Conservation (phyloP, 1,284 basidiomycete species). For the Coniferiporia weirii region DNA sequence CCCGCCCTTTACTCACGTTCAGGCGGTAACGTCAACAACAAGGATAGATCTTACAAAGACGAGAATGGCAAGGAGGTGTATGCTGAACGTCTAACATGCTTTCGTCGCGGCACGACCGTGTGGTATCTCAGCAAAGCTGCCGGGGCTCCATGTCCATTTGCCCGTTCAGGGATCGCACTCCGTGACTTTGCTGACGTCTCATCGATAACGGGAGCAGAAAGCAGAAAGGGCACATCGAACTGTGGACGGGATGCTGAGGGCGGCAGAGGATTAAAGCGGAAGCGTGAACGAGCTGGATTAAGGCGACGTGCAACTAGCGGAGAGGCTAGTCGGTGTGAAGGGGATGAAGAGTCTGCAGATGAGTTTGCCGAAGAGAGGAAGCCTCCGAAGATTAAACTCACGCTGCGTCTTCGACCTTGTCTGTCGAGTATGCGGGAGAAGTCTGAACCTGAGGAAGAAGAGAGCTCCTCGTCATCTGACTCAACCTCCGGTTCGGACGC, state of each 20-base stretch:
- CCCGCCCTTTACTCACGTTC: constrained; percentile 62
- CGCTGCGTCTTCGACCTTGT: constrained; percentile 52
- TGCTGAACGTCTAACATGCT: constrained; percentile 55
- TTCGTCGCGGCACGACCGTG: constrained; percentile 68
- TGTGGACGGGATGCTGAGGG: constrained; percentile 26
- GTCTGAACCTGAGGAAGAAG: constrained; percentile 14
- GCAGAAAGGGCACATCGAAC: constrained; percentile 22
- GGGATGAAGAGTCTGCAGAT: constrained; percentile 38
- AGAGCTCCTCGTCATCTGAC: background rate
- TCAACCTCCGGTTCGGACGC: constrained; percentile 25
- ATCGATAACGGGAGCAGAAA: constrained; percentile 10
- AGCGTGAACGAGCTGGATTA: constrained; percentile 39
- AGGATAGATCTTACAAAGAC: constrained; percentile 12
- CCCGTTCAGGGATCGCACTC: constrained; percentile 61
- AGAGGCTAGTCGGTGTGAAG: constrained; percentile 37
- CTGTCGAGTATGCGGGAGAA: constrained; percentile 30
- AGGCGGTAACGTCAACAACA: constrained; percentile 39
- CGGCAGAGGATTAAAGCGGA: constrained; percentile 65
- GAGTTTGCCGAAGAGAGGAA: constrained; percentile 37
- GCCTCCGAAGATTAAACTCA: constrained; percentile 63
- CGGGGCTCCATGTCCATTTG: constrained; percentile 68
- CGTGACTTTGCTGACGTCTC: constrained; percentile 53
- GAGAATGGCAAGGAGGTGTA: constrained; percentile 14
- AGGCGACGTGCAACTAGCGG: constrained; percentile 5
- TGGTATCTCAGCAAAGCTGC: constrained; percentile 73